These are phyloP conservation scores for Globisporangium heterothallicum DNA, from an alignment of 352 stramenopile genomes.

Conservation along the genomic window DNA sequence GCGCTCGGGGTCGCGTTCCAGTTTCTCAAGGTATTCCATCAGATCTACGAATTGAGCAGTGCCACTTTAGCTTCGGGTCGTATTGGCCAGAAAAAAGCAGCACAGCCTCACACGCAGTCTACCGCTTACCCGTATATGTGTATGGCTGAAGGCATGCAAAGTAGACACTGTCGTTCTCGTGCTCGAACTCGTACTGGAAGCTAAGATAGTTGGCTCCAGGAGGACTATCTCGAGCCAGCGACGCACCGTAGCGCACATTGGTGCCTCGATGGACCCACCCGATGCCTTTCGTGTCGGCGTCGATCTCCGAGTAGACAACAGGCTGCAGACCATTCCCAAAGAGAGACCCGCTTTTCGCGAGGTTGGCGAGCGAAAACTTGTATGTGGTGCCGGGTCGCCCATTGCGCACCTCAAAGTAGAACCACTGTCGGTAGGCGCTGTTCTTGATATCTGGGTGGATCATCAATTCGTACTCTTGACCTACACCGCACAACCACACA, in stretches of 20 bases:
- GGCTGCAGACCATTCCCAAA: conserved; percentile 80
- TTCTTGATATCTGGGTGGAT: conserved; percentile 81
- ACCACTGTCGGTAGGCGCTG: conserved; percentile 86
- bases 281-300: conserved; percentile 28
- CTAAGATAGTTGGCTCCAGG: conserved; percentile 45
- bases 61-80: background rate
- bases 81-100: too few relatives aligned
- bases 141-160: conserved; percentile 86
- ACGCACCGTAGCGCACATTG: conserved; percentile 58
- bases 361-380: conserved; percentile 72
- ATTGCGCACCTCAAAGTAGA: conserved; percentile 86
- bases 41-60: conserved; percentile 31
- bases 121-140: conserved; percentile 80
- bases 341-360: conserved; percentile 77
- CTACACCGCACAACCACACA: conserved; percentile 2
- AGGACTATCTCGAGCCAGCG: conserved; percentile 24
- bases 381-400: conserved; percentile 38
- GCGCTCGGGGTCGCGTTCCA: conserved; percentile 48
- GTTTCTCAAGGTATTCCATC: conserved; percentile 55
- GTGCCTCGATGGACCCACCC: conserved; percentile 63
- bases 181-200: conserved; percentile 70
- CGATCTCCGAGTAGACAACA: conserved; percentile 66
- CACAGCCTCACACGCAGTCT: too few relatives aligned
- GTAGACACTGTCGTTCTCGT: conserved; percentile 67
- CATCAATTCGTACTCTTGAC: conserved; percentile 64